Base-by-base conservation (phyloP, 768 basidiomycete genomes). In the Boletus sp. region DNA sequence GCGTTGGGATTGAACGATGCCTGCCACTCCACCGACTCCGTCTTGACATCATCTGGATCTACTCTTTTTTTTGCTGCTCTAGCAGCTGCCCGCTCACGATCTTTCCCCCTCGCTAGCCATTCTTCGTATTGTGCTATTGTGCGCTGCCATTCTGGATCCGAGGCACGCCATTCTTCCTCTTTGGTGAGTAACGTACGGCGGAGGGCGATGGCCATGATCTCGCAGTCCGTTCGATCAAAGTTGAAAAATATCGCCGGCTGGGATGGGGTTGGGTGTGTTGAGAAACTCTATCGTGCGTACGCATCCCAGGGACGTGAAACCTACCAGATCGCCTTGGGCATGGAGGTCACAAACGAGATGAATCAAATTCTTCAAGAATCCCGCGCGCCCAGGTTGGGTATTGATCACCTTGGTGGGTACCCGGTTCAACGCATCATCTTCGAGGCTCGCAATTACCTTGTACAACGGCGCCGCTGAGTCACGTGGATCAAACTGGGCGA, bases 191-290 rank as follows among this genome's bases (percentile, higher is more conserved):
- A 73, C 0, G 54, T 62, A 2, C 52, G 15, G 1, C 72, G 19
- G 23, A 88, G 65, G 13, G 55, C 53, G 21, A 62, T 35, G 0
- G 76, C 82, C 72, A 85, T 76, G n/a, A 67, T 58, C 62, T 87
- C 84, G 64, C 85, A 87, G 19, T 74, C 72, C 2, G 70, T 65
- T 19, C 87, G 78, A 58, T 87, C 83, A 60, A 88, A 86, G 50
- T 74, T 79, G 72, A 89, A 89, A 21, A 88, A 66, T 13, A 89
- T 79, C 0, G 84, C 87, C 4, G 85, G 85, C 84, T 85, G 50
- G 0, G 39, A 10, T 19, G 47, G 27, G 17, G 25, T 52, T 17
- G 29, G 19, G 33, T 4, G 19, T 9, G 19, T 46, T 30, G 27
- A 37, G 46, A 48, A 32, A 30, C 7, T 4, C 11, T 30, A 15